Conservation (phyloP, 192 early-diverging fungal genomes). For the Coemansia furcata region DNA sequence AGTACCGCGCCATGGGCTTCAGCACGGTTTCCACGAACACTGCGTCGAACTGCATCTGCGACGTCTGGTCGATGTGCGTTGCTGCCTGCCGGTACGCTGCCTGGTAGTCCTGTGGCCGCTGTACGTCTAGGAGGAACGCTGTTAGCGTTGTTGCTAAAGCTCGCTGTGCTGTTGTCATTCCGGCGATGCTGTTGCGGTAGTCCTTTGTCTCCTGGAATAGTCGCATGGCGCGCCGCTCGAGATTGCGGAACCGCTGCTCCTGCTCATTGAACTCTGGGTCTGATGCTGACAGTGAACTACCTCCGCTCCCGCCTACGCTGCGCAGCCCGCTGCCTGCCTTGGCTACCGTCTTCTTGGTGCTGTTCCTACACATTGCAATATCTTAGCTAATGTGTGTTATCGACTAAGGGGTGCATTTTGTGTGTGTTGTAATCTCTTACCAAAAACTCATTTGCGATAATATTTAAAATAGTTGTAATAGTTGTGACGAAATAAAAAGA, state of each 20-base stretch:
- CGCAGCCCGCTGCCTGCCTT: conserved; percentile 30
- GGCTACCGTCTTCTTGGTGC: conserved; percentile 38
- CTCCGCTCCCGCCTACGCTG: conserved; percentile 9
- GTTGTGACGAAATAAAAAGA: neutral
- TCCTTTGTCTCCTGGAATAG: conserved; percentile 91
- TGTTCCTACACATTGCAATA: conserved; percentile 32
- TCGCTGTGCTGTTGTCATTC: conserved; percentile 81
- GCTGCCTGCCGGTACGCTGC: conserved; percentile 83
- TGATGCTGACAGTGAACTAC: neutral
- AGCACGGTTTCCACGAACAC: conserved; percentile 84
- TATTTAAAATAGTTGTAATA: neutral
- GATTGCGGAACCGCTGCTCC: conserved; percentile 72
- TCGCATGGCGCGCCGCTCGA: conserved; percentile 79
- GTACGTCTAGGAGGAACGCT: conserved; percentile 83
- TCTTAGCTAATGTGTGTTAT: neutral
- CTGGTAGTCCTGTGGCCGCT: conserved; percentile 69
- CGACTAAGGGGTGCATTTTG: neutral
- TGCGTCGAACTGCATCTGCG: conserved; percentile 77
- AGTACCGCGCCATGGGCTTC: conserved; percentile 85
- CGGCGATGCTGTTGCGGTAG: conserved; percentile 81
- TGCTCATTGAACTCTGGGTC: conserved; percentile 84
- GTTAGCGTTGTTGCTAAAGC: conserved; percentile 84
- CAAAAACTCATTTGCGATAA: conserved; percentile 12
- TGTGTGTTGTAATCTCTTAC: neutral
- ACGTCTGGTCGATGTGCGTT: conserved; percentile 75